phyloP scores from a whole-genome alignment of 495 filamentous ascomycete genomes.

The Neurospora pannonica region DNA sequence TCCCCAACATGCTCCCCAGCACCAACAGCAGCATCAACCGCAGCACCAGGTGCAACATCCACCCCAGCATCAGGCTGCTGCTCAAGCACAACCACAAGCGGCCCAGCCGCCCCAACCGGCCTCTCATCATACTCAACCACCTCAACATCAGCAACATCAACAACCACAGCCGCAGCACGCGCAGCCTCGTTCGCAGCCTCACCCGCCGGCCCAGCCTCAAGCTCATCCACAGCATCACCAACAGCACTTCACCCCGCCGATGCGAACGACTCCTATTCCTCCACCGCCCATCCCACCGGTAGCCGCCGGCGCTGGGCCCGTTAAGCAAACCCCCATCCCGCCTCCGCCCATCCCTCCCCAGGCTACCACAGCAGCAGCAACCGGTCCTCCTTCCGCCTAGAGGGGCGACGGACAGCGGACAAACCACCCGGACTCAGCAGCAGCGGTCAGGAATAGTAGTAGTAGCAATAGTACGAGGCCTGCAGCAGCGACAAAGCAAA shows the following conservation, averaged over 20 bases:
- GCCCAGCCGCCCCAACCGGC: not conserved
- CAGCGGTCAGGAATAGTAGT: not conserved
- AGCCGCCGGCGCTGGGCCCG: not conserved
- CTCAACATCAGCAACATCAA: not conserved
- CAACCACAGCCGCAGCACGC: conserved; percentile 1
- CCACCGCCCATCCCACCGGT: conserved; percentile 19
- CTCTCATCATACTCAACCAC: not conserved
- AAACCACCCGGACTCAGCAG: conserved; percentile 1
- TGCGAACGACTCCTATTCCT: conserved; percentile 19
- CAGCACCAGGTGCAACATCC: conserved; percentile 4
- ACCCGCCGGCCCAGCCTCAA: not conserved
- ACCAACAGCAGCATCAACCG: not conserved
- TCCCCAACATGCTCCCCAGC: not conserved
- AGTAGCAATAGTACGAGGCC: not conserved
- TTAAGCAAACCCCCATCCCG: conserved; percentile 21
- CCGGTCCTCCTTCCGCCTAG: conserved; percentile 1
- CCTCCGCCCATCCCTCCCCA: conserved; percentile 22
- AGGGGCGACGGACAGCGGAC: not conserved
- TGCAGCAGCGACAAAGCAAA: not conserved
- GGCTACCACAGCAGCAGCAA: conserved; percentile 1
- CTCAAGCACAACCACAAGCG: not conserved
- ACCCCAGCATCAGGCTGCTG: not conserved
- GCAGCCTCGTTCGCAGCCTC: not conserved
- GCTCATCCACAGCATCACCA: conserved; percentile 1
- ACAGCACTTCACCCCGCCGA: conserved; percentile 5